Evolutionary conservation across 2,329 filamentous ascomycete species (phyloP), one percentile per base, ranked within the genome.

Genomic region (Talaromyces sp.): DNA sequence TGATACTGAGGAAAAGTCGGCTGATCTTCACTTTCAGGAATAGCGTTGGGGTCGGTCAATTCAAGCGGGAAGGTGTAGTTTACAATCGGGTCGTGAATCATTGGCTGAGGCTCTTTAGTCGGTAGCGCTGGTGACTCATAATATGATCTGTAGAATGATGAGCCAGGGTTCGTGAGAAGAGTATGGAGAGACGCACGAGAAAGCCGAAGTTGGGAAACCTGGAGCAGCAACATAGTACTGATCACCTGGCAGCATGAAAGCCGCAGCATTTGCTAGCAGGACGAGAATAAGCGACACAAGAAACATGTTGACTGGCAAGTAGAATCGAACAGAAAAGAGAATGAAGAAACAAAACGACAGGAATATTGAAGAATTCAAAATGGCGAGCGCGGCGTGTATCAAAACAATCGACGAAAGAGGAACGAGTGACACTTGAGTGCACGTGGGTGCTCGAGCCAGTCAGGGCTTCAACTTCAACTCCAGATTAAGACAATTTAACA

Each of bases 41-140:
- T 78, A 1, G 73, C 78, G 27, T 76, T 69, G 1, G 82, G 82
- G 61, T 82, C 73, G 0, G 82, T 85, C 46, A 85, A 65, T 55
- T 83, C 81, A 29, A 76, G 68, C 1, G 80, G 80, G 51, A 75
- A 85, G 2, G 80, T 83, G 55, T 77, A 73, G 56, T 84, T 80
- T 42, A 83, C 65, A 24, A 84, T 69, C 0, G 80, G 79, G 65
- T 85, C 82, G 54, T 76, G 73, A 3, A 86, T 64, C 13, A 75
- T 76, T 24, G 80, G 80, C 58, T 83, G 80, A n/a, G 80, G 80
- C 63, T 82, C 72, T 55, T 73, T 68, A n/a, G 77, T 80, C 45
- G 75, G 68, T 20, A 67, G 62, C 3, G 77, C 74, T 17, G 73
- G 70, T 49, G 75, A 66, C 58, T 79, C 78, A 61, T 82, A 83